A percentile compares a stretch with the other conserved stretches of the same genome.
These are phyloP conservation scores for Fusarium redolens DNA, from an alignment of 2,329 filamentous ascomycete species.

Conservation along the genomic window DNA sequence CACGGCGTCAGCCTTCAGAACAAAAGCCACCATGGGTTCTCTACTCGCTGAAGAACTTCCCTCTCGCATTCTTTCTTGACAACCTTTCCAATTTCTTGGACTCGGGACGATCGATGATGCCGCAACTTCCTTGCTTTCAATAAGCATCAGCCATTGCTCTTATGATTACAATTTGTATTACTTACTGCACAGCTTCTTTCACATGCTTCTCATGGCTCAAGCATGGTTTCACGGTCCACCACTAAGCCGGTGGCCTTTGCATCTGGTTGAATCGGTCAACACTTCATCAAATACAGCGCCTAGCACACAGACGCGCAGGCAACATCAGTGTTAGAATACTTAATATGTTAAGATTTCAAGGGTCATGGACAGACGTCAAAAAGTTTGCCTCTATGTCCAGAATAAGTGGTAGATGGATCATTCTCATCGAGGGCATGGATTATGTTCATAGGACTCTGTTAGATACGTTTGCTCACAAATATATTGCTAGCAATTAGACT, in stretches of 20 bases:
- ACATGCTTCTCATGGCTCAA: constrained; percentile 15
- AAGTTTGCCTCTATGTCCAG: constrained; percentile 10
- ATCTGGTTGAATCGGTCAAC: constrained; percentile 4
- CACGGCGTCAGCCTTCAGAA: constrained; percentile 28
- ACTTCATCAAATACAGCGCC: constrained; percentile 21
- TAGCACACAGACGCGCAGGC: constrained; percentile 7
- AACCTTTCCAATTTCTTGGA: constrained; percentile 17
- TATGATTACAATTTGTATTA: constrained; percentile 50
- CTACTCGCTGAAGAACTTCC: constrained; percentile 30
- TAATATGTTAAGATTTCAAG: constrained; percentile 44
- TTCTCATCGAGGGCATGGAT: constrained; percentile 14
- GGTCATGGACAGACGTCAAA: constrained; percentile 29
- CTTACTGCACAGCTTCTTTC: constrained; percentile 20
- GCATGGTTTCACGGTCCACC: constrained; percentile 6
- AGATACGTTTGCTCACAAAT: constrained; percentile 31
- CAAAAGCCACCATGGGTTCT: constrained; percentile 23
- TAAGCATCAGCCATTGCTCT: constrained; percentile 49
- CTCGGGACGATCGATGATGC: neutral
- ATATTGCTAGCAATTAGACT: constrained; percentile 11
- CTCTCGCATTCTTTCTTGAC: constrained; percentile 16
- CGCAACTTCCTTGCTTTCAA: constrained; percentile 18
- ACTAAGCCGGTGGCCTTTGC: constrained; percentile 5
- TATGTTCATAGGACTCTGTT: constrained; percentile 33
- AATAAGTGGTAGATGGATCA: constrained; percentile 24
- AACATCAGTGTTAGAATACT: constrained; percentile 37